These are phyloP conservation scores for Globisporangium uncinulatum DNA, from an alignment of 352 stramenopile genomes.

Conservation along the genomic window DNA sequence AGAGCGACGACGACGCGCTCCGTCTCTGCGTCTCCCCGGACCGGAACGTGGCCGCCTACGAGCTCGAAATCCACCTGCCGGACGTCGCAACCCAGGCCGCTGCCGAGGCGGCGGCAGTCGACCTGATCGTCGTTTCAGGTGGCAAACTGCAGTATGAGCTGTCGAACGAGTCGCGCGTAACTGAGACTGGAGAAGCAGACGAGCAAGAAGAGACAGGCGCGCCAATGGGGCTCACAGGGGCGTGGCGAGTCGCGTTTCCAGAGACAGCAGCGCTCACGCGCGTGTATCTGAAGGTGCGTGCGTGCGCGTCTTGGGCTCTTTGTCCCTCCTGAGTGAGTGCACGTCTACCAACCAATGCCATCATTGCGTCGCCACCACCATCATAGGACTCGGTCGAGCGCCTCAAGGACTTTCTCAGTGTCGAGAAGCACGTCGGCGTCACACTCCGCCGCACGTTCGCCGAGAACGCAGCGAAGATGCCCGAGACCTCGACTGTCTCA, in stretches of 20 bases:
- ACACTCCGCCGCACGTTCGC: conserved; percentile 26
- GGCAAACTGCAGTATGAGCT: conserved; percentile 45
- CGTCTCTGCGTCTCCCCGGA: conserved; percentile 27
- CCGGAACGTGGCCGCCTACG: conserved; percentile 39
- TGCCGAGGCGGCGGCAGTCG: neutral
- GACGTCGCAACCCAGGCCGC: neutral
- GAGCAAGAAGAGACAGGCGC: neutral
- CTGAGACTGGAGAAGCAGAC: neutral
- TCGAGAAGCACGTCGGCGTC: conserved; percentile 37
- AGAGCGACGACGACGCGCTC: conserved; percentile 46
- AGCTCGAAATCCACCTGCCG: conserved; percentile 44
- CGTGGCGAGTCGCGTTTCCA: conserved; percentile 47
- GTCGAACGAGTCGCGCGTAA: neutral
- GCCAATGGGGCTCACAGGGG: conserved; percentile 18
- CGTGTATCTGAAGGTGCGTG: conserved; percentile 40
- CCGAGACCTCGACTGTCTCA: conserved; percentile 26
- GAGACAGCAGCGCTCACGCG: conserved; percentile 13
- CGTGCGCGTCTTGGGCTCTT: neutral
- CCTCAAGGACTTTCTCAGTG: conserved; percentile 39
- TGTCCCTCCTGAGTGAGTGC: neutral
- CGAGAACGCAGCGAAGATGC: conserved; percentile 20
- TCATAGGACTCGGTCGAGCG: conserved; percentile 23
- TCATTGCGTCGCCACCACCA: no score
- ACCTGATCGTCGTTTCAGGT: conserved; percentile 21
- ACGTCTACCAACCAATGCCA: no score